phyloP scores from a whole-genome alignment of 441 rosid genomes.

The Hypseocharis bilobata region DNA sequence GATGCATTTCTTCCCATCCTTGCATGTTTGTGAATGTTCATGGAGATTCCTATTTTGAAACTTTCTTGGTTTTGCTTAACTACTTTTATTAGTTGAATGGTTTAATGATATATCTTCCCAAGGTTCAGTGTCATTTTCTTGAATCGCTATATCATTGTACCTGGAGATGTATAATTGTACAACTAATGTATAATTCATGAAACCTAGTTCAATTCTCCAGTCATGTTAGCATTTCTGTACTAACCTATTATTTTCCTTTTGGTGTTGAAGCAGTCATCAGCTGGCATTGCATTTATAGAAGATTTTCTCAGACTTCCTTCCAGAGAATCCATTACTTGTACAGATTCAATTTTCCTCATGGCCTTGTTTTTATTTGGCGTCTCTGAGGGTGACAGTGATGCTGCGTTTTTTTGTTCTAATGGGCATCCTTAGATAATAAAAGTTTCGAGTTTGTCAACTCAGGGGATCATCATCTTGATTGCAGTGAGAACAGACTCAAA shows the following conservation, averaged over 20 bases:
- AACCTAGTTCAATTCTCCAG: too few species aligned
- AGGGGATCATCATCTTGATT: constrained; percentile 6
- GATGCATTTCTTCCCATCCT: not conserved
- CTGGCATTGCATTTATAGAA: constrained; percentile 7
- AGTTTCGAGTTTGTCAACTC: constrained; percentile 1
- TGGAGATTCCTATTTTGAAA: not conserved
- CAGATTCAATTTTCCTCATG: constrained; percentile 20
- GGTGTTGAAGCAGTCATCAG: constrained; percentile 24
- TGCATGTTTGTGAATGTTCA: not conserved
- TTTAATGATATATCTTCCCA: not conserved
- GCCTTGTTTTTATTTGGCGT: constrained; percentile 19
- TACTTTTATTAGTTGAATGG: not conserved
- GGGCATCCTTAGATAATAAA: constrained; percentile 27
- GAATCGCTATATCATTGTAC: not conserved
- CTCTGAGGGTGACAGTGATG: constrained; percentile 20
- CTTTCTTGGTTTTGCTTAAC: not conserved
- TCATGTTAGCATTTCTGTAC: not conserved
- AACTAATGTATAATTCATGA: too few species aligned
- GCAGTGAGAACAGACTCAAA: constrained; percentile 11
- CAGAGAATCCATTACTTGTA: constrained; percentile 22
- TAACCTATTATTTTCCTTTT: not conserved
- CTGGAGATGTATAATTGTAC: not conserved
- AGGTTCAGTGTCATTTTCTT: too few species aligned
- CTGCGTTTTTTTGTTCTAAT: constrained; percentile 28
- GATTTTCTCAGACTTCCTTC: constrained; percentile 14